phyloP scores from a whole-genome alignment of 2,329 filamentous ascomycete species.

The Hypoxylon sp. region DNA sequence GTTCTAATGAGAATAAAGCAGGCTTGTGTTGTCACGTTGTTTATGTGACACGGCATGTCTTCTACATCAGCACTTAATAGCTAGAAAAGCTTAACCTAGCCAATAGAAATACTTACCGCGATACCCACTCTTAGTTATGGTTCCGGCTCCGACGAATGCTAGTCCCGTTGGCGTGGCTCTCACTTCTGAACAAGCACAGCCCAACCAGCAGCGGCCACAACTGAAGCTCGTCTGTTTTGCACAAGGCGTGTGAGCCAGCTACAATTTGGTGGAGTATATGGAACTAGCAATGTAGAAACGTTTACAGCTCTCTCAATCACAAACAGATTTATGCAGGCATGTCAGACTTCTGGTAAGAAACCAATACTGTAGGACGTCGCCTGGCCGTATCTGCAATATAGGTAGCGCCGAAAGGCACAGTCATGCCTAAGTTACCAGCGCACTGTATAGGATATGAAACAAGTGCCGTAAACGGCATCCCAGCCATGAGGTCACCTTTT shows the following conservation, averaged over 20 bases:
- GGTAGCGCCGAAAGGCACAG: too few species aligned
- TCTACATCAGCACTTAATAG: background rate
- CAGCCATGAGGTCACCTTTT: slow-evolving; percentile 3
- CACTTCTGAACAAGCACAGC: slow-evolving; percentile 10
- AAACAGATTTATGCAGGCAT: background rate
- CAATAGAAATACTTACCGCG: slow-evolving; percentile 36
- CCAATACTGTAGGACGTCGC: background rate
- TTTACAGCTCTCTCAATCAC: background rate
- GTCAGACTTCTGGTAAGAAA: background rate
- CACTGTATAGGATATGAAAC: background rate
- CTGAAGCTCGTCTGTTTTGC: slow-evolving; percentile 21
- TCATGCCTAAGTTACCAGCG: too few species aligned
- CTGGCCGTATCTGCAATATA: slow-evolving; percentile 4
- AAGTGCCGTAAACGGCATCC: slow-evolving; percentile 9
- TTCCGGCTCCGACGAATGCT: slow-evolving; percentile 10
- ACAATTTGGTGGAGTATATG: background rate
- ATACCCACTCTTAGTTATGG: slow-evolving; percentile 31
- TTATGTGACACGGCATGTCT: background rate
- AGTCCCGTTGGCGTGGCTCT: slow-evolving; percentile 16
- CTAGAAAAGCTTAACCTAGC: slow-evolving; percentile 4
- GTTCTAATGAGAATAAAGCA: background rate
- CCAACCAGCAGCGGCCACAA: slow-evolving; percentile 32
- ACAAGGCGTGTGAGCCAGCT: slow-evolving; percentile 16
- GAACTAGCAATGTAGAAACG: background rate
- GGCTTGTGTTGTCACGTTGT: background rate